Evolutionary conservation across 228 moss, liverwort and hornwort genomes (phyloP).

Genomic region (Sphagnum magellanicum): DNA sequence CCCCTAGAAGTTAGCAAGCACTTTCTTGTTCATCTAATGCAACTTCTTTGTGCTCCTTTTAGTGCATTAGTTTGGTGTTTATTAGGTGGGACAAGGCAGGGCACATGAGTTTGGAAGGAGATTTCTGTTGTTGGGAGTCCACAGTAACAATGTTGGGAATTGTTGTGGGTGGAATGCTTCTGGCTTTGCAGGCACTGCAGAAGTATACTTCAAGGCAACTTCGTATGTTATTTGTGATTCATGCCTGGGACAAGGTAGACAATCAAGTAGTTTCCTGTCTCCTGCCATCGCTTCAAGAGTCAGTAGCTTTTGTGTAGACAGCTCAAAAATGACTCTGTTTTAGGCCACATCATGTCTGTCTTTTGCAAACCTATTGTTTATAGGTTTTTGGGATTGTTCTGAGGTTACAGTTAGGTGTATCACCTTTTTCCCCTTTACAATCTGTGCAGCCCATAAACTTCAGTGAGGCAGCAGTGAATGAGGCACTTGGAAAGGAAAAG

Average conservation of each 20-base stretch:
- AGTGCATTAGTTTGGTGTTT: too few species aligned
- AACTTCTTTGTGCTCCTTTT: too few species aligned
- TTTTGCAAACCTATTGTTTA: too few species aligned
- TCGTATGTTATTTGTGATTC: conserved; percentile 72
- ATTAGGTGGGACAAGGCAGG: too few species aligned
- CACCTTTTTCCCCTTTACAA: too few species aligned
- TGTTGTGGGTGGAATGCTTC: background rate
- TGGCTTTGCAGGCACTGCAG: conserved; percentile 42
- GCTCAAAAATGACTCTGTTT: too few species aligned
- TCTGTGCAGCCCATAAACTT: conserved; percentile 67
- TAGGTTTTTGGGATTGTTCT: too few species aligned
- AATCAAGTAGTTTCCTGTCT: background rate
- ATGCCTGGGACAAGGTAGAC: conserved; percentile 80
- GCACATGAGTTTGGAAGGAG: too few species aligned
- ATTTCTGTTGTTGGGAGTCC: too few species aligned
- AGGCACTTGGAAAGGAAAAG: conserved; percentile 47
- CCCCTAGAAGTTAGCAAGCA: background rate
- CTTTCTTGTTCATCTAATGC: too few species aligned
- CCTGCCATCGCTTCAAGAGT: background rate
- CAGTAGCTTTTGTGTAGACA: background rate
- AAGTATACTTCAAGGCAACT: conserved; percentile 68
- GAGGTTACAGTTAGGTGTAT: too few species aligned
- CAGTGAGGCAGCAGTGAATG: conserved; percentile 61
- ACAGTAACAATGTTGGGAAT: background rate
- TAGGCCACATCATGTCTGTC: background rate